Percentiles rank a stretch among this genome's conserved stretches.
Evolutionary conservation across 768 basidiomycete species (phyloP).

Genomic region (Exidia glandulosa): DNA sequence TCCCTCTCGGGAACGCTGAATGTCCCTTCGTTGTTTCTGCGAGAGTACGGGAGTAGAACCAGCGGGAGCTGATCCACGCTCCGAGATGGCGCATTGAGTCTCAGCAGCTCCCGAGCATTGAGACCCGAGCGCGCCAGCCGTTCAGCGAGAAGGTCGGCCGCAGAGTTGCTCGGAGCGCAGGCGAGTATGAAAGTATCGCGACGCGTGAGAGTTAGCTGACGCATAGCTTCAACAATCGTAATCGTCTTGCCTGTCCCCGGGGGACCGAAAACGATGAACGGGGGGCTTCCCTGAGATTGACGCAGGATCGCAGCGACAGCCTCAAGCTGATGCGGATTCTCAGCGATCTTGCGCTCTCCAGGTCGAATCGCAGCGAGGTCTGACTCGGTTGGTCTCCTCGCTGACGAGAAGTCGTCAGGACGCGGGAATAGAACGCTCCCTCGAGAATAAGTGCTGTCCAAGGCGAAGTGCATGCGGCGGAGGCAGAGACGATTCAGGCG

Average conservation of each 20-base stretch:
- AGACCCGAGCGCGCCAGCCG: constrained; percentile 3
- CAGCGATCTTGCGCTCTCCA: constrained; percentile 32
- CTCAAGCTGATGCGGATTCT: constrained; percentile 36
- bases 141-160: constrained; percentile 11
- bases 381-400: constrained; percentile 6
- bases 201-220: constrained; percentile 1
- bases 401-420: constrained; percentile 15
- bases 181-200: constrained; percentile 5
- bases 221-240: constrained; percentile 10
- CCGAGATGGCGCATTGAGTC: constrained; percentile 10
- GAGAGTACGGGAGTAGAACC: background rate
- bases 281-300: constrained; percentile 34
- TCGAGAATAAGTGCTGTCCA: constrained; percentile 33
- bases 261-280: constrained; percentile 56
- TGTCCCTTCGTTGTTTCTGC: background rate
- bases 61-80: background rate
- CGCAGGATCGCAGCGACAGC: constrained; percentile 38
- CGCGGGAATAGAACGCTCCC: constrained; percentile 42
- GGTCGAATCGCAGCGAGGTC: constrained; percentile 12
- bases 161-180: constrained; percentile 12
- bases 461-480: constrained; percentile 48
- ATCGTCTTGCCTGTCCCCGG: constrained; percentile 12
- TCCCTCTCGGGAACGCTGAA: constrained; percentile 32
- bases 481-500: constrained; percentile 41
- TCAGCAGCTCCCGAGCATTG: constrained; percentile 2